Base-by-base conservation (phyloP, 306 rosid genomes). In the Quercus dentata region DNA sequence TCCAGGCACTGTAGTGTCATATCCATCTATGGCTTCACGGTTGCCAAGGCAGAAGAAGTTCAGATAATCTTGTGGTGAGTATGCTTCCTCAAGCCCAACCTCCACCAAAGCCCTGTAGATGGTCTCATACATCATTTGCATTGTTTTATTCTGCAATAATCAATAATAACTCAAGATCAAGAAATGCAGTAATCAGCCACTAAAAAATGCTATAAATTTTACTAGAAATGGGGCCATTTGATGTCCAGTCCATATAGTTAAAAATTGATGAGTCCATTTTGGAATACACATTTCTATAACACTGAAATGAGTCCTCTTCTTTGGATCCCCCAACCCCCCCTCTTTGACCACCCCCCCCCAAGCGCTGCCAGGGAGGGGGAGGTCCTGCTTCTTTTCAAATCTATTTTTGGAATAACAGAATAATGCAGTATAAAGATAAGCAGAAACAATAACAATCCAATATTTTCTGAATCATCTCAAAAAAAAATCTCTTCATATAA, bases 81-180 rank as follows among this genome's bases (percentile, higher is more conserved):
- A 87, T 56, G 90, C 88, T 17, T 73, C 88, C 73, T 93, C 98
- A 59, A 95, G 98, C 79, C 98, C 98, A 82, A 75, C 92, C 84
- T 95, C 98, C 81, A 74, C 85, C 83, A 95, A 88, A 28, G 98
- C 97, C 87, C 90, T 91, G 85, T 91, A 91, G 82, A 95, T 77
- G 25, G 91, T 92, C 88, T 90, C 94, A 67, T 95, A 95, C 99
- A 95, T 95, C 97, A 91, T 95, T 88, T 95, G 98, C 99, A 95
- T 95, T 74, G 99, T 95, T 86, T 91, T 95, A 69, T 91, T 52
- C 99, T 95, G 92, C 78, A 89, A 67, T 76, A 79, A 78, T 31
- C 49, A 71, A 44, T 35, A 74, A 73, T 8, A 61, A 5, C 14
- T 21, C 70, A 13, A 52, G 74, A 69, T 59, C 63, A 69, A 68